Evolutionary conservation across 2,329 filamentous ascomycete species (phyloP), one percentile per base, ranked within the genome.

Genomic region (Cadophora sp.): DNA sequence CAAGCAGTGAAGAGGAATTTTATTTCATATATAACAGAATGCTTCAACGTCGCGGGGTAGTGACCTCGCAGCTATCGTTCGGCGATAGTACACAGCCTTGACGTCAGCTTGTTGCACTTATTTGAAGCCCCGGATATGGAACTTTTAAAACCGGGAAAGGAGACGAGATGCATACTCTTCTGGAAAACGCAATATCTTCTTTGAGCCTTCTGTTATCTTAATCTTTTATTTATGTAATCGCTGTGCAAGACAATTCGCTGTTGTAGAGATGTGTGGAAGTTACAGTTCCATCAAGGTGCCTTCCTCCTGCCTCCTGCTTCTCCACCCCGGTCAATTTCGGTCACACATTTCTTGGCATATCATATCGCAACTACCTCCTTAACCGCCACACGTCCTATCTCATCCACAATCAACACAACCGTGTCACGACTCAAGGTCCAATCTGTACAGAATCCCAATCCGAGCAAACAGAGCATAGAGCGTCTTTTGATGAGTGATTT

Each of bases 31-130:
- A 16, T 43, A 0, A 53, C 0, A 16, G 50, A 5, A 37, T 58
- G 24, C 55, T 37, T 26, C 22, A 37, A 40, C 14, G 27, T 19
- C 22, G 56, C 11, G 56, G 56, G 56, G 56, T 40, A 59, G 22
- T 40, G 19, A 43, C 40, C 40, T 43, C 40, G 34, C 34, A 12
- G 2, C 34, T 37, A 8, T 37, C 34, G 34, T 37, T 37, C 34
- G 34, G 34, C 7, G 34, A 37, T 43, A 43, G 40, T 43, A 43
- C 40, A 26, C 22, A 11, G n/a, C n/a, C 31, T 56, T 60, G 29
- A 65, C 43, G 63, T 65, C 63, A 65, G 55, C n/a, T 43, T 53
- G 3, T 48, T n/a, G 46, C 40, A 50, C 27, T 50, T 50, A 62
- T 24, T 40, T 24, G 11, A 58, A 58, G 27, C 16, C 11, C 4